phyloP scores from a whole-genome alignment of 768 basidiomycete species.

The Auricularia auricula-judae region DNA sequence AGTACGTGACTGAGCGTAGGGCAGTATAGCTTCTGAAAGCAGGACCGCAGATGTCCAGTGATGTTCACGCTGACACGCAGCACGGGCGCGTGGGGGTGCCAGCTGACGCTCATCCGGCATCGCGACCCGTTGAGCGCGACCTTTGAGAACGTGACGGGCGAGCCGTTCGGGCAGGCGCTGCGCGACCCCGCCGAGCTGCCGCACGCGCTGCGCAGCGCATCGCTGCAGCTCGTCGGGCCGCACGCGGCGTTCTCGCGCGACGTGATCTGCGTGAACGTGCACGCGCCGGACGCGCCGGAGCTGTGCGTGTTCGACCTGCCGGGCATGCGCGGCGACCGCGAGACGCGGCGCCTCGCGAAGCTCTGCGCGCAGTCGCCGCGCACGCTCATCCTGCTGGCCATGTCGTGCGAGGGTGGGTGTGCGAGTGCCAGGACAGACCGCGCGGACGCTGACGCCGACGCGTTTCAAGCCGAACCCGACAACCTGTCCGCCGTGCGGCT shows the following conservation, averaged over 20 bases:
- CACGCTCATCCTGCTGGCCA: neutral
- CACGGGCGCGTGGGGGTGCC: neutral
- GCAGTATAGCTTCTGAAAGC: neutral
- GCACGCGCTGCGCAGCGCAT: neutral
- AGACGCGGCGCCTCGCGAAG: neutral
- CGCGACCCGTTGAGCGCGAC: neutral
- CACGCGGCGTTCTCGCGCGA: neutral
- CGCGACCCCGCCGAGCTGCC: neutral
- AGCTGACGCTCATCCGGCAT: neutral
- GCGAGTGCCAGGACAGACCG: neutral
- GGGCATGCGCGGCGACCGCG: neutral
- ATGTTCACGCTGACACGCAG: neutral
- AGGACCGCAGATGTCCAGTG: neutral
- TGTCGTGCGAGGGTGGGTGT: neutral
- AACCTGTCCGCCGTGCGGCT: neutral
- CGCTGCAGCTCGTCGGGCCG: neutral
- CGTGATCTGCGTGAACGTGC: neutral
- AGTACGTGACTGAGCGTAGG: neutral
- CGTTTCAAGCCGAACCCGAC: neutral
- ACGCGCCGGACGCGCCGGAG: neutral
- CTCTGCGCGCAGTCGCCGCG: neutral
- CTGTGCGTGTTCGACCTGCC: neutral
- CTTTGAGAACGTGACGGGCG: neutral
- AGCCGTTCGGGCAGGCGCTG: neutral
- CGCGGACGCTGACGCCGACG: neutral